Conservation (phyloP, 2,329 filamentous ascomycete genomes). For the Fusarium redolens region DNA sequence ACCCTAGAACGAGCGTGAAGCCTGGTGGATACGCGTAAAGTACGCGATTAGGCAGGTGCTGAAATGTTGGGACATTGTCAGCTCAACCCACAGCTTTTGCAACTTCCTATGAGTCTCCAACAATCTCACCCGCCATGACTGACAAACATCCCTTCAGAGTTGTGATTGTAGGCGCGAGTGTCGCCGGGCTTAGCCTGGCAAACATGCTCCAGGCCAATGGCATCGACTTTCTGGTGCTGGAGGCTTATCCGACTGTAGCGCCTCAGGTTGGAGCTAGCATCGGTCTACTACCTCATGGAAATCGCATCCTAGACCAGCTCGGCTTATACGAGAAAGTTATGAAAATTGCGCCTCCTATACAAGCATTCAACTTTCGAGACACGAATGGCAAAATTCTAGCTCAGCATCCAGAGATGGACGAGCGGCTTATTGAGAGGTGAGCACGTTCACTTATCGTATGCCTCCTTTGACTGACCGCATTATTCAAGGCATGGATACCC, state of each 20-base stretch:
- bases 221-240: not conserved
- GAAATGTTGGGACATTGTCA: not conserved
- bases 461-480: not conserved
- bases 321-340: not conserved
- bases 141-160: not conserved
- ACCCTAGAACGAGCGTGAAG: not conserved
- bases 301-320: not conserved
- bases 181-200: not conserved
- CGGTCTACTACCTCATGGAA: not conserved
- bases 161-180: not conserved
- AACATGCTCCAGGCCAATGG: slow-evolving; percentile 1
- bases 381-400: not conserved
- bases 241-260: not conserved
- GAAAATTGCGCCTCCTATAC: not conserved
- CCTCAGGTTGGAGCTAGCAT: slow-evolving; percentile 6
- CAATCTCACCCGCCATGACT: not conserved
- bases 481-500: not conserved
- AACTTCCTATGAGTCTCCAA: not conserved
- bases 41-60: not conserved
- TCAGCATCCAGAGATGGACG: not conserved
- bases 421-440: not conserved
- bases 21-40: not conserved
- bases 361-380: not conserved
- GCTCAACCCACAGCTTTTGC: not conserved
- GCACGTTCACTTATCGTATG: accelerated